Evolutionary conservation across 306 rosid genomes (phyloP), one percentile per base, ranked within the genome.

Genomic region (Astragalus glycyphyllos): DNA sequence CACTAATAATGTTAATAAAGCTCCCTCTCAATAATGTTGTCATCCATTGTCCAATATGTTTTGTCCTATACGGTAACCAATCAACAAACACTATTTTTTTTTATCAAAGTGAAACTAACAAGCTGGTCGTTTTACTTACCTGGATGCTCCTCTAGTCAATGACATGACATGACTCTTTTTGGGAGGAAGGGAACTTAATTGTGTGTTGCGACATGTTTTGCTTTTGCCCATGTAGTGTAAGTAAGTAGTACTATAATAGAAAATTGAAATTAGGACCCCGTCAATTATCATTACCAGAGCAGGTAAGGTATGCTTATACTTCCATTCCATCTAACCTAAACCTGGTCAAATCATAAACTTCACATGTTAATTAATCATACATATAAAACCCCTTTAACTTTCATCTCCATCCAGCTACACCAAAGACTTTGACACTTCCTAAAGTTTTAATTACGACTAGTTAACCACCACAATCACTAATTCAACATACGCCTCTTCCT

Each of bases 21-120:
- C 45, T n/a, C 47, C 69, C 68, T 23, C 15, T 71, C 78, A 80
- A 72, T 81, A 81, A 76, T 76, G 75, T 59, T 44, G 75, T 41
- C 75, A 47, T 54, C 44, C 34, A 49, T 71, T 71, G 78, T 71
- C 79, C 57, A 44, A 8, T 76, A 49, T 53, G 34, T 13, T 71
- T 72, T 72, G 84, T 81, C 84, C 68, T 57, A 44, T 76, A n/a
- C 57, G 71, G 31, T 42, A 58, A 17, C 59, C 70, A 65, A 34
- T 58, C 50, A 35, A 54, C 8, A 2, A 35, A 17, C 3, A 17
- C 9, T 7, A 9, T 26, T 7, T 11, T 20, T 23, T 29, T 20
- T 16, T 16, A 58, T 41, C 63, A 50, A 15, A 31, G 40, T 12
- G n/a, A n/a, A n/a, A n/a, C 15, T 2, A 42, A 14, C 31, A 34